Base-by-base conservation (phyloP, 495 filamentous ascomycete genomes). In the Aspergillus funiculosus region DNA sequence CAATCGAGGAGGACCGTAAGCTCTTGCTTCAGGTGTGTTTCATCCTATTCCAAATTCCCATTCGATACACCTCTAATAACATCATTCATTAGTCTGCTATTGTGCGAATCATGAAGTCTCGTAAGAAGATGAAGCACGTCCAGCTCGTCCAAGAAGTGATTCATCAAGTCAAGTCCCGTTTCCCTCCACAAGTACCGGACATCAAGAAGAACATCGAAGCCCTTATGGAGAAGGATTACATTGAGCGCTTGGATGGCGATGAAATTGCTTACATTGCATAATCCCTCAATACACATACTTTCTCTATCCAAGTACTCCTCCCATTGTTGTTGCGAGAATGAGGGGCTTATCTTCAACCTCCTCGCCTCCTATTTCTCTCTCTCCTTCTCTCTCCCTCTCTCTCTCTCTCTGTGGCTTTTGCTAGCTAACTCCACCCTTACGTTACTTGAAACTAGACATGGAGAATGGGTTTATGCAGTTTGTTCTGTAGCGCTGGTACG, bases 181-280 rank as follows among this genome's bases (percentile, higher is more conserved):
- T 99, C 72, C 81, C 86, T 26, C 92, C 94, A 18, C 91, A 95
- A 64, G 75, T 97, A 15, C 73, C 77, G 4, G 92, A 99, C 53
- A 97, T 99, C 77, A 99, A 99, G 72, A 97, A 95, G 73, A 95
- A 91, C 64, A 96, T 99, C 58, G 92, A 99, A 66, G 94, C 95
- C 54, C 75, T 99, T 29, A 85, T 99, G 50, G 92, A 99, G 74
- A 99, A 99, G 73, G 92, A 98, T 64, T 99, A 99, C 61, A 78
- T 99, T 37, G 94, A 99, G 73, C 84, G 92, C 22, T 64, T 95
- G 47, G 91, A 95, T 24, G 88, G 88, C 24, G 91, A 97, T 53
- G 90, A 96, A 51, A 77, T 98, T 39, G 87, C 92, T 43, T 95
- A 94, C 61, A 81, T 95, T 56, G 86, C 88, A 51, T 92, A 56